Evolutionary conservation across 2,329 filamentous ascomycete species (phyloP), one percentile per base, ranked within the genome.

Genomic region (Clonostachys byssicola): DNA sequence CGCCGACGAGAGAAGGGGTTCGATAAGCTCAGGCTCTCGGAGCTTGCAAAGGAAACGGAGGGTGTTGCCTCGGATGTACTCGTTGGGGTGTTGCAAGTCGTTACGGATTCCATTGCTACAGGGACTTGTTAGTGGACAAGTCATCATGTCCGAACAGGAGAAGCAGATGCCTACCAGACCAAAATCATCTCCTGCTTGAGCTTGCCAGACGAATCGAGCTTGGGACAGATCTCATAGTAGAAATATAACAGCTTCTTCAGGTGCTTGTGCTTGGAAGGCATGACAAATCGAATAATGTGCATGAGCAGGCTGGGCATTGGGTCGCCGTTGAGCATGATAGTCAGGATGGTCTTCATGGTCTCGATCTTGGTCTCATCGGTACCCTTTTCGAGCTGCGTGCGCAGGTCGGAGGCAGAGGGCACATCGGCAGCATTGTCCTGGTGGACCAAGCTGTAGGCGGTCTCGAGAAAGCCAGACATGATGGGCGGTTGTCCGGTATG

Each of bases 211-310:
- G 85, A 78, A 69, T 99, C 94, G 49, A 91, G 85, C 75, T 99
- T 99, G 39, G 92, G 94, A 68, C 94, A 97, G 66, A 97, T 94
- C 73, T 99, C 94, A 67, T 97, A 96, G 76, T 99, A 99, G 70
- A 99, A 94, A 73, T 99, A 99, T 47, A 99, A 81, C 51, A 99
- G 80, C 77, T 99, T 99, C 82, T 99, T 99, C 60, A 99, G 77
- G 40, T 87, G 77, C 75, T 99, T 99, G 70, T 88, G 90, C 75
- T 95, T 96, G 53, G 91, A 96, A 13, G 94, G 94, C 94, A 99
- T 99, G 60, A 99, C 92, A 67, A 99, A 99, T 67, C 94, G 90
- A 68, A 99, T 99, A 63, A 99, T 99, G 74, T 97, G 94, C 94
- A 99, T 99, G 59, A 99, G 84, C 17, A 99, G 79, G 57, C 91